Evolutionary conservation across 768 basidiomycete species (phyloP).

Genomic region (Tephrocybe rancida): DNA sequence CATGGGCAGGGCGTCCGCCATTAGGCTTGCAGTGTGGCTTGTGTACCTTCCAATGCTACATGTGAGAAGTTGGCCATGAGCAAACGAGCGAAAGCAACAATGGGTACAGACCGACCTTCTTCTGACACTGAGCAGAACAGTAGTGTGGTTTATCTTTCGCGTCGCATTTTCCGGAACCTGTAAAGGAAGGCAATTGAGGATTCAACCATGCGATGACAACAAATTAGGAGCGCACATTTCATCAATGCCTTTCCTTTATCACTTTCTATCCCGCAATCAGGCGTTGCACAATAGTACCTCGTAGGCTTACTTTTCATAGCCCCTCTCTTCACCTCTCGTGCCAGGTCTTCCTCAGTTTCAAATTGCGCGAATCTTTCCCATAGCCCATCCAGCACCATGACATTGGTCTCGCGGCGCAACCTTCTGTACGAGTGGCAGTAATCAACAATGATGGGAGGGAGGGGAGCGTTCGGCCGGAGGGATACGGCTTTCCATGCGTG

Average conservation of each 20-base stretch:
- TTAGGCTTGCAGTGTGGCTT: neutral
- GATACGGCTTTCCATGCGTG: constrained; percentile 2
- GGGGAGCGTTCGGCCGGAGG: neutral
- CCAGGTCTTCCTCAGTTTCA: neutral
- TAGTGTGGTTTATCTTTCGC: neutral
- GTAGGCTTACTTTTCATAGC: neutral
- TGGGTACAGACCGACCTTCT: neutral
- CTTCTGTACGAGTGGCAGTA: neutral
- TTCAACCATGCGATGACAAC: neutral
- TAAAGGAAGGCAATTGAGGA: neutral
- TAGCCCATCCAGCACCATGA: neutral
- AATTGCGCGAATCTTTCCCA: neutral
- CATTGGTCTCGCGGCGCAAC: neutral
- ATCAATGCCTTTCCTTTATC: neutral
- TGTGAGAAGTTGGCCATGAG: neutral
- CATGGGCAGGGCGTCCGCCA: neutral
- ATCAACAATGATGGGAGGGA: constrained; percentile 3
- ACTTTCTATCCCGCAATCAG: neutral
- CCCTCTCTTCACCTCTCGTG: neutral
- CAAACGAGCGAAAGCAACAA: neutral
- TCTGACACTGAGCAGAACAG: neutral
- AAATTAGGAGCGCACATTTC: neutral
- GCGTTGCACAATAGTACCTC: neutral
- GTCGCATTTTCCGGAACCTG: neutral
- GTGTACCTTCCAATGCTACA: neutral